These are phyloP conservation scores for Chiua virens DNA, from an alignment of 768 basidiomycete genomes.

Conservation along the genomic window DNA sequence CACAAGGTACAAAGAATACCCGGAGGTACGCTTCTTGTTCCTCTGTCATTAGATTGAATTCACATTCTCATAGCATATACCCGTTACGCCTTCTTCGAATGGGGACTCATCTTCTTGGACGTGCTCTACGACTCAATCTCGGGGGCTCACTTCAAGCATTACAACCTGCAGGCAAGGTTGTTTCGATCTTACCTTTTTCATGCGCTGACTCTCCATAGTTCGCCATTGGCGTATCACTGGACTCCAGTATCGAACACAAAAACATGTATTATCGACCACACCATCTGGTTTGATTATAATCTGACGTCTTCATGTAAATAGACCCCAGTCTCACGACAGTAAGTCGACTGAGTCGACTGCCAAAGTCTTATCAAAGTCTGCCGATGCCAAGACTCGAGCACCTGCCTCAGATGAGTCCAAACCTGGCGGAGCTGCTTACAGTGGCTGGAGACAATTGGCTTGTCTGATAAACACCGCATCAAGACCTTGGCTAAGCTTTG, in stretches of 20 bases:
- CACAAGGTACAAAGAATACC: constrained; percentile 80
- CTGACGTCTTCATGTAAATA: constrained; percentile 25
- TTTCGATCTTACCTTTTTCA: neutral
- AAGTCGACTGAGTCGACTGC: constrained; percentile 3
- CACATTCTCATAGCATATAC: constrained; percentile 66
- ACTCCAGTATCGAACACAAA: constrained; percentile 20
- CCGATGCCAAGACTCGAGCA: neutral
- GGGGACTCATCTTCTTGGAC: constrained; percentile 76
- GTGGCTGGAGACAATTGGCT: neutral
- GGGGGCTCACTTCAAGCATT: constrained; percentile 56
- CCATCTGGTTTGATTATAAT: constrained; percentile 35
- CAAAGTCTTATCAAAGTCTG: neutral
- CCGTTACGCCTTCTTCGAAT: constrained; percentile 83
- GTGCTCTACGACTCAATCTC: constrained; percentile 70
- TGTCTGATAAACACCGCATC: neutral
- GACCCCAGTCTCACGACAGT: constrained; percentile 12
- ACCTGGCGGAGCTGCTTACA: neutral
- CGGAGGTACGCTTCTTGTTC: constrained; percentile 54
- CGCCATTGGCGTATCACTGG: constrained; percentile 30
- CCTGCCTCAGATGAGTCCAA: neutral
- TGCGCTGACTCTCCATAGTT: constrained; percentile 12
- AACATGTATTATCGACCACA: constrained; percentile 48
- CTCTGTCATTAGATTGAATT: neutral
- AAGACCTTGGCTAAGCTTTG: constrained; percentile 33
- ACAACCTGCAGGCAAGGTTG: constrained; percentile 50